phyloP scores from a whole-genome alignment of 768 basidiomycete species.

The Paxillus involutus region DNA sequence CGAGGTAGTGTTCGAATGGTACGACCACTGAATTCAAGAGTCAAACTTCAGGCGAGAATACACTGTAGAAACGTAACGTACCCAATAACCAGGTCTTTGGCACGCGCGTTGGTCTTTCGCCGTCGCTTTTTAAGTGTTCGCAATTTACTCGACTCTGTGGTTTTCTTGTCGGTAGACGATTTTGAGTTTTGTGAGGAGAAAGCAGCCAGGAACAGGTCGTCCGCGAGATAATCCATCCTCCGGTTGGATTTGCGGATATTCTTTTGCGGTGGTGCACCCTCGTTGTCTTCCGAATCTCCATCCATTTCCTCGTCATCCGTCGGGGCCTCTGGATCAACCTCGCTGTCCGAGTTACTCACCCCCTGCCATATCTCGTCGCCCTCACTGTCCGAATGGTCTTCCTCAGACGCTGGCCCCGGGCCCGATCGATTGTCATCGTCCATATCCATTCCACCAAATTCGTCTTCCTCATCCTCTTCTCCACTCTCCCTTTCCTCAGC shows the following conservation, averaged over 20 bases:
- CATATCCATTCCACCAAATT: conserved; percentile 8
- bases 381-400: conserved; percentile 15
- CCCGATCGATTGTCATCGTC: conserved; percentile 9
- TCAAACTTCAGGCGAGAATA: not conserved
- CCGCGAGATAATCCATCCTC: conserved; percentile 58
- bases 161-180: conserved; percentile 8
- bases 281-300: conserved; percentile 9
- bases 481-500: conserved; percentile 17
- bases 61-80: conserved; percentile 21
- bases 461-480: conserved; percentile 18
- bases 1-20: conserved; percentile 49
- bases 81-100: conserved; percentile 60
- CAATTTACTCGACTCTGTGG: conserved; percentile 22
- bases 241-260: conserved; percentile 19
- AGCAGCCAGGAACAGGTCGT: conserved; percentile 61
- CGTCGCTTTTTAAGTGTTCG: conserved; percentile 26
- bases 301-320: conserved; percentile 21
- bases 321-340: conserved; percentile 10
- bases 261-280: not conserved
- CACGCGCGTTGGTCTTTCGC: conserved; percentile 31
- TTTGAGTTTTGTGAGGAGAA: conserved; percentile 38
- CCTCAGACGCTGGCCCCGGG: conserved; percentile 14
- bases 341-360: conserved; percentile 5
- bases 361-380: conserved; percentile 9
- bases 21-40: conserved; percentile 43